A percentile compares a stretch with the other conserved stretches of the same genome.
phyloP scores from a whole-genome alignment of 331 rosid species.

The Malus hybrid region DNA sequence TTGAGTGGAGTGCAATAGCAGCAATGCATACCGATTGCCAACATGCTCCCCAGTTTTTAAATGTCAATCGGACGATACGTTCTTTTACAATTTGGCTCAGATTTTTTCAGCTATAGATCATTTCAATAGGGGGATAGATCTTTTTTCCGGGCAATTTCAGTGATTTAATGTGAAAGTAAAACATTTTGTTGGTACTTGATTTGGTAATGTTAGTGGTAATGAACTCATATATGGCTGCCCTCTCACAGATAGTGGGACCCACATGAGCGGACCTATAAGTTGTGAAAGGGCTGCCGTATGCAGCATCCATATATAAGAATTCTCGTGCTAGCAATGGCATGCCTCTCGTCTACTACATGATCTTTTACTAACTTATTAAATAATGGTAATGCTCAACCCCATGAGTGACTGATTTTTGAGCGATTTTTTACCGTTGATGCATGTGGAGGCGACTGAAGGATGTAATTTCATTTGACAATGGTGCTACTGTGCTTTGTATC shows the following conservation, averaged over 20 bases:
- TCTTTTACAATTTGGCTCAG: not conserved
- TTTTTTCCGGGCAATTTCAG: not conserved
- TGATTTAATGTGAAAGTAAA: not conserved
- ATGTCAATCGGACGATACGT: not conserved
- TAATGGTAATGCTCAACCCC: not conserved
- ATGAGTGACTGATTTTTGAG: not conserved
- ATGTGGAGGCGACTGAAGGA: not conserved
- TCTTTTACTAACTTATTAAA: not conserved
- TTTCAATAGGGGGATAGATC: not conserved
- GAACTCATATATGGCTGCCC: not conserved
- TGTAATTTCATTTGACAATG: not conserved
- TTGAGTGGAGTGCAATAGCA: conserved; percentile 67
- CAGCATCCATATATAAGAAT: not conserved
- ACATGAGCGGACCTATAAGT: not conserved
- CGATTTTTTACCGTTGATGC: not conserved
- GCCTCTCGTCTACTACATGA: not conserved
- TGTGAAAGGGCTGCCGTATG: not conserved
- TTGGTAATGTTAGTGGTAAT: not conserved
- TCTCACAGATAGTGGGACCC: not conserved
- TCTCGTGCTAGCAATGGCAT: not conserved
- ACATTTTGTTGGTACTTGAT: not conserved
- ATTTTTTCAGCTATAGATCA: not conserved
- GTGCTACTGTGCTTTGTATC: not conserved
- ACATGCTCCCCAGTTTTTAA: not conserved
- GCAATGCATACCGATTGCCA: conserved; percentile 7